phyloP scores from a whole-genome alignment of 495 filamentous ascomycete genomes.

The Neurospora sp. region DNA sequence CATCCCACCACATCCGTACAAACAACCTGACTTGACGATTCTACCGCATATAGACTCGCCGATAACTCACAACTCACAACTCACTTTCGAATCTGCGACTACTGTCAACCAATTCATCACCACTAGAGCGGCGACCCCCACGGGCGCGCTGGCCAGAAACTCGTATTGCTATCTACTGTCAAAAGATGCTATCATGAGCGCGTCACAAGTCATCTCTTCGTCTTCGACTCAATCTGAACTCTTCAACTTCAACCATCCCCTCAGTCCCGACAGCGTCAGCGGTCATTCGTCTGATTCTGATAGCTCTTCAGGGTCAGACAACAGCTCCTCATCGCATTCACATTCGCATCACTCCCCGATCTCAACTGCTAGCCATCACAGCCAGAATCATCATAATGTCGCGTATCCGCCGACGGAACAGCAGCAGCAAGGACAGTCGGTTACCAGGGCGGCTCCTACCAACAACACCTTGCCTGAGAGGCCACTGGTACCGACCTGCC shows the following conservation, averaged over 20 bases:
- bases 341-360: background rate
- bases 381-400: background rate
- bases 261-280: background rate
- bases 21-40: background rate
- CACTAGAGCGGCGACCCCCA: background rate
- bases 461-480: slow-evolving; percentile 2
- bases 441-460: background rate
- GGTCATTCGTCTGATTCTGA: background rate
- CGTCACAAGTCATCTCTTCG: background rate
- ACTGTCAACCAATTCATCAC: background rate
- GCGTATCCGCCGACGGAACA: background rate
- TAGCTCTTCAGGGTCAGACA: background rate
- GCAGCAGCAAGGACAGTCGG: background rate
- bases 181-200: background rate
- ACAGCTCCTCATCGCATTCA: background rate
- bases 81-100: background rate
- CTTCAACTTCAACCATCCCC: background rate
- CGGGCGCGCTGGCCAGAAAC: background rate
- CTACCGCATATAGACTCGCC: background rate
- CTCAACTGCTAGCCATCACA: background rate
- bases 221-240: background rate
- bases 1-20: background rate
- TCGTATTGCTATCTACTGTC: background rate
- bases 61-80: background rate
- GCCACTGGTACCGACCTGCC: slow-evolving; percentile 21